Conservation (phyloP, 345 rosid genomes). For the Sonneratia caseolaris region DNA sequence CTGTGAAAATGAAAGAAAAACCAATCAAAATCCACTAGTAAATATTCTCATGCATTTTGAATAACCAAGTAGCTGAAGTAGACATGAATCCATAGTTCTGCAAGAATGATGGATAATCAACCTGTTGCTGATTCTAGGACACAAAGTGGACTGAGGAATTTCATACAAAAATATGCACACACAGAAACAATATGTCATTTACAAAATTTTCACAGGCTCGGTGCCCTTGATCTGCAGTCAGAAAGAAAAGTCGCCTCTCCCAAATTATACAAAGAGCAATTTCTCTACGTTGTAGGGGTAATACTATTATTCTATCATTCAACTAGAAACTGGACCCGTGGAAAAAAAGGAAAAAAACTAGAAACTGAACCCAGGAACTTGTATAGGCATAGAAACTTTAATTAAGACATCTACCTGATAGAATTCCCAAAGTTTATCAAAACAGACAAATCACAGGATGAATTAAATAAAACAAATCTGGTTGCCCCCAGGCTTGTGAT, state of each 20-base stretch:
- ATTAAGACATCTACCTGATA: background rate
- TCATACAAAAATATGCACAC: background rate
- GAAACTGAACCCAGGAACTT: background rate
- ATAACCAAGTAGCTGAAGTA: background rate
- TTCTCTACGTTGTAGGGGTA: background rate
- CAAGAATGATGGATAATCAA: background rate
- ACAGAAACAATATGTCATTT: slow-evolving; percentile 1
- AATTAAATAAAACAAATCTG: background rate
- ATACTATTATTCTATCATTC: background rate
- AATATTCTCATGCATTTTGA: too few species aligned
- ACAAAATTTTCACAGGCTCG: background rate
- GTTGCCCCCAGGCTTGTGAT: background rate
- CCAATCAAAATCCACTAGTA: too few species aligned
- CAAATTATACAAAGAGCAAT: background rate
- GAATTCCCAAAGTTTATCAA: background rate
- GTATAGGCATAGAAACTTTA: background rate
- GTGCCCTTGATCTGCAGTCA: background rate
- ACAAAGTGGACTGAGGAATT: background rate
- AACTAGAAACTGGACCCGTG: background rate
- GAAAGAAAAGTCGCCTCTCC: background rate
- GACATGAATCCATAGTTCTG: too few species aligned
- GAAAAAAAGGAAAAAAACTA: background rate
- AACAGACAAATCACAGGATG: background rate
- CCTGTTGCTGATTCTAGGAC: slow-evolving; percentile 10
- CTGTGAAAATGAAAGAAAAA: slow-evolving; percentile 20